A percentile compares a stretch with the other conserved stretches of the same genome.
Evolutionary conservation across 106 monocot genomes (phyloP).

Genomic region (Allium cepa): DNA sequence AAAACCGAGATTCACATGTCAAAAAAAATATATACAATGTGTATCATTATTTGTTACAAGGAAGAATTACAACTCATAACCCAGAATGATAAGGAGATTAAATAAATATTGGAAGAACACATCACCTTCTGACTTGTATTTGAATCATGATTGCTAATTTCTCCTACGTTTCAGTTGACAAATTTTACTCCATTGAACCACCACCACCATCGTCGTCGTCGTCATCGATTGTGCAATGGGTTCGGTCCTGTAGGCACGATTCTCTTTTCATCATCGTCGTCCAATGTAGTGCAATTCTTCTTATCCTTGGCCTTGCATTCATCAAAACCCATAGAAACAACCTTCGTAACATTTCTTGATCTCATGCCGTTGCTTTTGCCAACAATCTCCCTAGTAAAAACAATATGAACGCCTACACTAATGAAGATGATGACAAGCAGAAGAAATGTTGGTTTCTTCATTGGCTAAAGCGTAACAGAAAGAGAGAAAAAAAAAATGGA

Average conservation of each 20-base stretch:
- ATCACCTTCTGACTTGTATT: no score
- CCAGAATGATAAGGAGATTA: no score
- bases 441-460: constrained; percentile 7
- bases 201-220: not conserved
- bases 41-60: no score
- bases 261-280: constrained; percentile 5
- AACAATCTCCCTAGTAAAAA: no score
- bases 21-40: no score
- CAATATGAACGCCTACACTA: not conserved
- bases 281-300: constrained; percentile 2
- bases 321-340: not conserved
- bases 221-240: constrained; percentile 15
- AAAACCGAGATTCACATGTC: no score
- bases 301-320: not conserved
- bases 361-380: not conserved
- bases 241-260: constrained; percentile 17
- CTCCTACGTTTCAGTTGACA: no score
- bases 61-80: no score
- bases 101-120: no score
- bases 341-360: not conserved
- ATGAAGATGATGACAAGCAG: constrained; percentile 4
- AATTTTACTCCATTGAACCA: no score
- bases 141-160: no score
- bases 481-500: not conserved
- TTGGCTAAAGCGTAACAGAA: not conserved